These are phyloP conservation scores for Galium porrigens DNA, from an alignment of 305 asterid genomes.

Conservation along the genomic window DNA sequence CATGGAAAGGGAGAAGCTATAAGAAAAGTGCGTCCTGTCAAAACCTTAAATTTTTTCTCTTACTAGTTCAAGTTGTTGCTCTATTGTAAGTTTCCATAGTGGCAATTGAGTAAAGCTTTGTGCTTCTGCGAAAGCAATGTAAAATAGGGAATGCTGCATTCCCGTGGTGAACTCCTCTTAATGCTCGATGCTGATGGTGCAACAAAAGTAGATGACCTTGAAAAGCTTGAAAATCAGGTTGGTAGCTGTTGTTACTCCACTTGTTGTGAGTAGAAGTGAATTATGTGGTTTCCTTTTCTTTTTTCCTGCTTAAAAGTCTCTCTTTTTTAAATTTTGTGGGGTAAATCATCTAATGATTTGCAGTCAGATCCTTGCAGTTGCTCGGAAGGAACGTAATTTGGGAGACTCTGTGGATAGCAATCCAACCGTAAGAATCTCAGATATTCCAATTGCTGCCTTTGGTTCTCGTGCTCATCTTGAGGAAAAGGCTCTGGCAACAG, in stretches of 20 bases:
- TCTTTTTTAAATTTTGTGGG: not conserved
- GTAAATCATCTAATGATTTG: slow-evolving; percentile 25
- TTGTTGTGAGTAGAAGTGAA: too few relatives aligned
- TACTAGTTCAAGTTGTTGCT: slow-evolving; percentile 4
- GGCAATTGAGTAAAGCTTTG: slow-evolving; percentile 31
- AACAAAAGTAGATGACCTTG: slow-evolving; percentile 71
- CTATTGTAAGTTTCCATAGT: slow-evolving; percentile 4
- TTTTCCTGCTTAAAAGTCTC: not conserved
- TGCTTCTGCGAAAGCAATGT: slow-evolving; percentile 74
- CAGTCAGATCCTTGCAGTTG: slow-evolving; percentile 73
- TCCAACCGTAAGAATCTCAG: slow-evolving; percentile 44
- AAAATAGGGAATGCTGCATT: slow-evolving; percentile 95
- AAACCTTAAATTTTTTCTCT: slow-evolving; percentile 11
- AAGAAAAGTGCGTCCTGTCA: slow-evolving; percentile 67
- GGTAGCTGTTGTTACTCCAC: slow-evolving; percentile 17
- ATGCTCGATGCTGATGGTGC: slow-evolving; percentile 99
- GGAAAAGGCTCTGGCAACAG: slow-evolving; percentile 89
- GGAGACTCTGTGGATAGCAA: slow-evolving; percentile 45
- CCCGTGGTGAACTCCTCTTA: slow-evolving; percentile 85
- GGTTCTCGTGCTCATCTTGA: slow-evolving; percentile 99
- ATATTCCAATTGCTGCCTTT: slow-evolving; percentile 65
- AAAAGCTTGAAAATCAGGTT: slow-evolving; percentile 94
- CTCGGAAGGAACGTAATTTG: slow-evolving; percentile 34
- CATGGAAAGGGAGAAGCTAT: slow-evolving; percentile 99
- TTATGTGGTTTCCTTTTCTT: not conserved